Conservation (phyloP, 2,329 filamentous ascomycete genomes). For the Fusarium praegraminearum region DNA sequence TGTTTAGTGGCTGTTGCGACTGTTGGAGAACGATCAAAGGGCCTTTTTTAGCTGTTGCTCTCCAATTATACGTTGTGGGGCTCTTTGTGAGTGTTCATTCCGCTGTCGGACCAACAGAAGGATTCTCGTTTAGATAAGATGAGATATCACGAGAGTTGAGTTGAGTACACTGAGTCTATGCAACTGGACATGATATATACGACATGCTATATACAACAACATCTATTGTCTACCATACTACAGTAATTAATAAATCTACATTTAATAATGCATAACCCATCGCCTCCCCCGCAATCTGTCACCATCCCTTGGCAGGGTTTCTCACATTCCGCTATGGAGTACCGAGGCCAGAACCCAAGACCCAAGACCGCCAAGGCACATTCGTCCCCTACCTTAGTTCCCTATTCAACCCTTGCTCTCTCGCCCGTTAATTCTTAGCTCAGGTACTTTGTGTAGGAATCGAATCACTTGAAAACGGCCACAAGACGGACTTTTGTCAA, state of each 20-base stretch:
- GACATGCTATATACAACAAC: not conserved
- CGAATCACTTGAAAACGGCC: slow-evolving; percentile 14
- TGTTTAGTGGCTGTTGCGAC: slow-evolving; percentile 4
- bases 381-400: not conserved
- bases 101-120: too few relatives aligned
- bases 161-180: too few relatives aligned
- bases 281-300: slow-evolving; percentile 15
- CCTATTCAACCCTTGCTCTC: not conserved
- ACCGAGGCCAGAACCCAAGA: not conserved
- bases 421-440: not conserved
- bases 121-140: slow-evolving; percentile 12
- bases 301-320: not conserved
- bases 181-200: not conserved
- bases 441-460: slow-evolving; percentile 8
- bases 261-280: too few relatives aligned
- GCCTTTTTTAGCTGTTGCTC: slow-evolving; percentile 19
- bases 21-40: slow-evolving; percentile 19
- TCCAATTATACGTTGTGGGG: not conserved
- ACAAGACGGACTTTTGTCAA: slow-evolving; percentile 31
- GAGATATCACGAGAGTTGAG: not conserved
- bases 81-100: too few relatives aligned
- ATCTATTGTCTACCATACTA: too few relatives aligned
- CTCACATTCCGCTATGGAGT: slow-evolving; percentile 16
- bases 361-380: slow-evolving; percentile 1
- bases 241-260: too few relatives aligned